These are phyloP conservation scores for Euryodendron excelsum DNA, from an alignment of 148 eudicot species.

Conservation along the genomic window DNA sequence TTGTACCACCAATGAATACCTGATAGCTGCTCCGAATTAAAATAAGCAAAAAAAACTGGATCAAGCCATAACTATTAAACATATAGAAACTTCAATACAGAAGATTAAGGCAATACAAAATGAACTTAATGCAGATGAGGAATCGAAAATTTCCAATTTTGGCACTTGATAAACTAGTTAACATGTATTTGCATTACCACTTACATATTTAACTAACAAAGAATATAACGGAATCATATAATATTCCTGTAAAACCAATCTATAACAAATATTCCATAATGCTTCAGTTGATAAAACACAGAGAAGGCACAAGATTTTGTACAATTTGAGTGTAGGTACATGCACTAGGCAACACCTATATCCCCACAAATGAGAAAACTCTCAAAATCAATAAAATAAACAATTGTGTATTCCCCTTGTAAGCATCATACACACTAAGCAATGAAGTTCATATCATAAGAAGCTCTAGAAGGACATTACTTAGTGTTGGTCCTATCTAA, in stretches of 20 bases:
- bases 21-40: slow-evolving; percentile 58
- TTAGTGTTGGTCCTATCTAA: not conserved
- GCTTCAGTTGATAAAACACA: not conserved
- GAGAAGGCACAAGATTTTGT: not conserved
- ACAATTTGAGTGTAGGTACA: not conserved
- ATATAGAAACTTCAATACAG: not conserved
- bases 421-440: not conserved
- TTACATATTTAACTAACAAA: not conserved
- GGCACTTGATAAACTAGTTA: not conserved
- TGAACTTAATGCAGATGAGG: not conserved
- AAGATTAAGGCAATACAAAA: not conserved
- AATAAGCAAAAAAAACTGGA: slow-evolving; percentile 12
- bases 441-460: not conserved
- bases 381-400: not conserved
- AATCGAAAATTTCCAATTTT: not conserved
- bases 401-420: not conserved
- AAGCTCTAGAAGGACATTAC: not conserved
- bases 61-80: not conserved
- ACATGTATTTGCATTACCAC: not conserved
- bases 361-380: not conserved
- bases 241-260: slow-evolving; percentile 1
- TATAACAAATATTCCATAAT: not conserved
- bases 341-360: not conserved
- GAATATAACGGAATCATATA: not conserved
- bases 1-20: slow-evolving; percentile 96